phyloP scores from a whole-genome alignment of 2,329 filamentous ascomycete species.

The Pezicula carpinea region DNA sequence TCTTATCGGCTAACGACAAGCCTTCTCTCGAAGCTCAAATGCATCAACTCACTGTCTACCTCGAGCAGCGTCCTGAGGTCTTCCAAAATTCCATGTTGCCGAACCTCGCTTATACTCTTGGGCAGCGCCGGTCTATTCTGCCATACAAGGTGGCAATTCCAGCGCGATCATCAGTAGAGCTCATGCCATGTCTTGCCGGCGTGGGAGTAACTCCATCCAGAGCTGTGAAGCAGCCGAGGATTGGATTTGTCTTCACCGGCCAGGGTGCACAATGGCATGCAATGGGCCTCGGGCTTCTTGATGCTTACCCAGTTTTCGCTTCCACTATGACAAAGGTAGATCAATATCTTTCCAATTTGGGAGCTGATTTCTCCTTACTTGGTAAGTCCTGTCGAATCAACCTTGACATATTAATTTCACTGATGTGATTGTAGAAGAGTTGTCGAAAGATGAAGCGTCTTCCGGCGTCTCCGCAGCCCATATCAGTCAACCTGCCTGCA shows the following conservation, averaged over 20 bases:
- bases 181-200: slow-evolving; percentile 37
- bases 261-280: slow-evolving; percentile 23
- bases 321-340: slow-evolving; percentile 29
- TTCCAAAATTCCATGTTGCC: slow-evolving; percentile 18
- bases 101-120: slow-evolving; percentile 24
- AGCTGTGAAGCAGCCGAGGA: slow-evolving; percentile 11
- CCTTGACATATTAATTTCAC: too few relatives aligned
- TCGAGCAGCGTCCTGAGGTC: slow-evolving; percentile 21
- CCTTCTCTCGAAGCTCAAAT: slow-evolving; percentile 12
- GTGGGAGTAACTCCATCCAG: slow-evolving; percentile 17
- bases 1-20: slow-evolving; percentile 21
- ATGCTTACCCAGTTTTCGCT: slow-evolving; percentile 31
- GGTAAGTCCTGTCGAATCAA: slow-evolving; percentile 6
- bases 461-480: slow-evolving; percentile 33
- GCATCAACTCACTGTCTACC: slow-evolving; percentile 14
- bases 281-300: slow-evolving; percentile 25
- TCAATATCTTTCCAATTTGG: slow-evolving; percentile 31
- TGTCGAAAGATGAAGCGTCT: slow-evolving; percentile 30
- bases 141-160: slow-evolving; percentile 20
- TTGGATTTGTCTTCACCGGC: slow-evolving; percentile 25
- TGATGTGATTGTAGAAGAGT: too few relatives aligned
- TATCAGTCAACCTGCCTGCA: slow-evolving; percentile 42
- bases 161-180: slow-evolving; percentile 12
- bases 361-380: slow-evolving; percentile 23
- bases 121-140: slow-evolving; percentile 20